phyloP scores from a whole-genome alignment of 1,139 yeast species.

The Meyerozyma elateridarum region DNA sequence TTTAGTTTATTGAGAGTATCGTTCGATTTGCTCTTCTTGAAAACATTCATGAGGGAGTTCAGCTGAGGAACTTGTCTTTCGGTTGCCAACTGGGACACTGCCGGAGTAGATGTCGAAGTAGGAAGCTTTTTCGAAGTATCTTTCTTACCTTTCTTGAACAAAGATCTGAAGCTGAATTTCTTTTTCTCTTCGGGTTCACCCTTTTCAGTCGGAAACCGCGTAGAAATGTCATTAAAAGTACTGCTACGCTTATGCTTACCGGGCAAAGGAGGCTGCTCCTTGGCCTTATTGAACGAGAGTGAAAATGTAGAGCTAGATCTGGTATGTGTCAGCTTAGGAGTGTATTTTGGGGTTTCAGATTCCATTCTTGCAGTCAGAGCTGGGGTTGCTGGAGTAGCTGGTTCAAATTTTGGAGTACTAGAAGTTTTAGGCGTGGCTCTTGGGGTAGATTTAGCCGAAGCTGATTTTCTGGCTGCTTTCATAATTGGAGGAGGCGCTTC shows the following conservation, averaged over 20 bases:
- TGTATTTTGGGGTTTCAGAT: neutral
- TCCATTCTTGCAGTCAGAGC: too few relatives aligned
- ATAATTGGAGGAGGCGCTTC: neutral
- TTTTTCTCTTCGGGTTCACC: conserved; percentile 20
- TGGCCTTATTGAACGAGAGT: conserved; percentile 12
- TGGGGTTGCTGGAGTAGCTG: conserved; percentile 1
- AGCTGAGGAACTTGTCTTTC: too few relatives aligned
- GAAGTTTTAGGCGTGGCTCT: neutral
- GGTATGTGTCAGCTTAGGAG: conserved; percentile 17
- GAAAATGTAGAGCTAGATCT: conserved; percentile 30
- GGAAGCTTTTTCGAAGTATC: conserved; percentile 7
- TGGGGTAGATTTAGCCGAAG: neutral
- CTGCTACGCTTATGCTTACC: conserved; percentile 23
- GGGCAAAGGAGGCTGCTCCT: conserved; percentile 5
- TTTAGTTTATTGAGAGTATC: conserved; percentile 15
- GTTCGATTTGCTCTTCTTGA: conserved; percentile 22
- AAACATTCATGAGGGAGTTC: conserved; percentile 19
- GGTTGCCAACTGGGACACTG: neutral
- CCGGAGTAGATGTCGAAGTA: neutral
- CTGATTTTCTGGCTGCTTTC: neutral
- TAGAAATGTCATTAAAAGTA: conserved; percentile 14
- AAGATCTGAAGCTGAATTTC: conserved; percentile 36
- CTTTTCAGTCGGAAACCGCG: conserved; percentile 6
- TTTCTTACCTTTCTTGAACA: conserved; percentile 23
- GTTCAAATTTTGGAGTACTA: neutral